These are phyloP conservation scores for Neonectria punicea DNA, from an alignment of 2,329 filamentous ascomycete genomes.

Conservation along the genomic window DNA sequence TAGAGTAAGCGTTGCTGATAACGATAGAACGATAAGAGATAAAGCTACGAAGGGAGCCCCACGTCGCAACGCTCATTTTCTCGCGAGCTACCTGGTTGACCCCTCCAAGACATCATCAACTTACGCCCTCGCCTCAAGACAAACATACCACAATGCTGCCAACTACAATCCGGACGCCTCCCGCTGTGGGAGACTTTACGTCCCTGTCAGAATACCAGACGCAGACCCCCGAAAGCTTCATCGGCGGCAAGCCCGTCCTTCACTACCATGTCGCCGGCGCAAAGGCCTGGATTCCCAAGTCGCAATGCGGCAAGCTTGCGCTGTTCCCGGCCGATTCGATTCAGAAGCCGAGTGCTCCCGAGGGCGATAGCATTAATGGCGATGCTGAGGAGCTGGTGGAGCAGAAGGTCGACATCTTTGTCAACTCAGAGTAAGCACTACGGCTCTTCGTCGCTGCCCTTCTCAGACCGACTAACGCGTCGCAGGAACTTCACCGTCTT, in stretches of 20 bases:
- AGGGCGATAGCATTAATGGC: conserved; percentile 37
- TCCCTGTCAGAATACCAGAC: conserved; percentile 75
- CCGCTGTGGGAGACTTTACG: conserved; percentile 68
- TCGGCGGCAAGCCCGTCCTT: conserved; percentile 75
- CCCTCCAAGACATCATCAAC: conserved; percentile 30
- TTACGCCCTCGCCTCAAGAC: not conserved
- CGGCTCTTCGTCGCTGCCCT: not conserved
- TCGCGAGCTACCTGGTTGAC: conserved; percentile 34
- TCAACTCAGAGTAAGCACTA: conserved; percentile 65
- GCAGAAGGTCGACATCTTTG: conserved; percentile 65
- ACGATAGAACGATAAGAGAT: conserved; percentile 35
- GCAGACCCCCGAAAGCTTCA: conserved; percentile 78
- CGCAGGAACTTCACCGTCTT: conserved; percentile 68
- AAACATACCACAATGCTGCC: conserved; percentile 50
- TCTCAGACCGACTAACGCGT: conserved; percentile 3
- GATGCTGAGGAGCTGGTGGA: conserved; percentile 53
- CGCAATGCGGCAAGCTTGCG: conserved; percentile 65
- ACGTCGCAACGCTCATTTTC: conserved; percentile 33
- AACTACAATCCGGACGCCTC: conserved; percentile 67
- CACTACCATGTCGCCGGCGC: conserved; percentile 69
- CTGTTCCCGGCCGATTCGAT: conserved; percentile 59
- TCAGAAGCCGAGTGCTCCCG: conserved; percentile 41
- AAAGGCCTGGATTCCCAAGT: conserved; percentile 66
- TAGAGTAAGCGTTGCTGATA: conserved; percentile 13
- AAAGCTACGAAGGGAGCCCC: conserved; percentile 29